These are phyloP conservation scores for Malus hybrid DNA, from an alignment of 331 rosid species.

Conservation along the genomic window DNA sequence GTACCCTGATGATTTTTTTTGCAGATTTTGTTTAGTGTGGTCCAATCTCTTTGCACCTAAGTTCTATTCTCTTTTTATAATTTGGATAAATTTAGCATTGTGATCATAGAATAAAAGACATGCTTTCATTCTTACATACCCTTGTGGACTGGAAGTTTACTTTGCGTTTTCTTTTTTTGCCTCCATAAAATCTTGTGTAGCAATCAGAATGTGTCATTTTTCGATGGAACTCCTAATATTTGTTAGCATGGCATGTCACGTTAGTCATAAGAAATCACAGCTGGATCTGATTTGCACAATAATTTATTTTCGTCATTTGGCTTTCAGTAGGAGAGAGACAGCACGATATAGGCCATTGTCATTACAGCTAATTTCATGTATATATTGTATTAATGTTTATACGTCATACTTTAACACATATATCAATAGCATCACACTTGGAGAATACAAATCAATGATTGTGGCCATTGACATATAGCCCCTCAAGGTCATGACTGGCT, in stretches of 20 bases:
- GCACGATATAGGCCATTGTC: background rate
- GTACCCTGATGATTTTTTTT: no score
- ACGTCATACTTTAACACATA: background rate
- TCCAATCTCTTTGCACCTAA: no score
- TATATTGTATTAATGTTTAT: background rate
- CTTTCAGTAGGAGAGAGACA: background rate
- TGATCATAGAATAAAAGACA: no score
- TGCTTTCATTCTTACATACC: no score
- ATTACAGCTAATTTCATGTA: background rate
- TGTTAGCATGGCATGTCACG: background rate
- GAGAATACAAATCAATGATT: no score
- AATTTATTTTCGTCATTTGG: background rate
- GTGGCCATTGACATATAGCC: no score
- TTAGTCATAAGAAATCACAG: background rate
- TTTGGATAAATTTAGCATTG: no score
- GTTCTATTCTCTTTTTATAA: no score
- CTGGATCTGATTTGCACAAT: background rate
- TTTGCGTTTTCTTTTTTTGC: background rate
- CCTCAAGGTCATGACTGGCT: no score
- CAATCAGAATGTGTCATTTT: background rate
- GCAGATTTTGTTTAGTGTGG: no score
- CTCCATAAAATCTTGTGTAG: background rate
- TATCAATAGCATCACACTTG: no score
- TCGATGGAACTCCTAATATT: background rate
- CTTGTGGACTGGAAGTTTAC: no score